These are phyloP conservation scores for Ustilago vetiveriae DNA, from an alignment of 1,284 basidiomycete genomes.

Conservation along the genomic window DNA sequence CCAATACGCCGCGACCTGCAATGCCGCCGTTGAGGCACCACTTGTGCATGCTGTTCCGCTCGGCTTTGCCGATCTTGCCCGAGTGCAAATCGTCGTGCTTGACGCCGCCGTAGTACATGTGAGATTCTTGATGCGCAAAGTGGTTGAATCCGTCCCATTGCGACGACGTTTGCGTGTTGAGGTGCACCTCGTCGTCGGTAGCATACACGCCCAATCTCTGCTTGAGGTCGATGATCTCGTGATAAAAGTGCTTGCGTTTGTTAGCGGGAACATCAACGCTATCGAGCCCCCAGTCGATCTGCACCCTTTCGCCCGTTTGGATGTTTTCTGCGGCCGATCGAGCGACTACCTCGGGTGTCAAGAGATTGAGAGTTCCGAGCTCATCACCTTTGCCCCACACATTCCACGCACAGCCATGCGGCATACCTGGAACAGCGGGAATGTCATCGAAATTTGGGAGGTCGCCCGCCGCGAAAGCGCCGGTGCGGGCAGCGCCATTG, in stretches of 20 bases:
- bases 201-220: conserved; percentile 37
- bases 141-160: conserved; percentile 50
- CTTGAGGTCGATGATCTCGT: conserved; percentile 39
- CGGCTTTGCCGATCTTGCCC: conserved; percentile 17
- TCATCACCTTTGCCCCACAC: conserved; percentile 34
- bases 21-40: conserved; percentile 40
- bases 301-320: conserved; percentile 35
- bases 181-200: conserved; percentile 40
- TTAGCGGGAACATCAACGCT: conserved; percentile 41
- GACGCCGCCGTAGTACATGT: conserved; percentile 36
- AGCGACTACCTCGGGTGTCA: conserved; percentile 28
- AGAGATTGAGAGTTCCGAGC: conserved; percentile 37
- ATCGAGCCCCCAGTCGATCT: conserved; percentile 46
- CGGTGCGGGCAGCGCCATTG: neutral
- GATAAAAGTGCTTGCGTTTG: conserved; percentile 27
- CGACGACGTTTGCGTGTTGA: conserved; percentile 47
- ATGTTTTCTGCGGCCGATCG: conserved; percentile 35
- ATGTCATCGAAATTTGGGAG: conserved; percentile 35
- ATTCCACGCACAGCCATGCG: conserved; percentile 43
- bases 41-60: conserved; percentile 36
- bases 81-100: conserved; percentile 37
- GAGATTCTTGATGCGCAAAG: conserved; percentile 32
- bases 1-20: conserved; percentile 38
- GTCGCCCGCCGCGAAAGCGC: conserved; percentile 5
- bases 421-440: conserved; percentile 31